Evolutionary conservation across 805 yeast genomes (phyloP).

Genomic region (Nematodospora valgi): DNA sequence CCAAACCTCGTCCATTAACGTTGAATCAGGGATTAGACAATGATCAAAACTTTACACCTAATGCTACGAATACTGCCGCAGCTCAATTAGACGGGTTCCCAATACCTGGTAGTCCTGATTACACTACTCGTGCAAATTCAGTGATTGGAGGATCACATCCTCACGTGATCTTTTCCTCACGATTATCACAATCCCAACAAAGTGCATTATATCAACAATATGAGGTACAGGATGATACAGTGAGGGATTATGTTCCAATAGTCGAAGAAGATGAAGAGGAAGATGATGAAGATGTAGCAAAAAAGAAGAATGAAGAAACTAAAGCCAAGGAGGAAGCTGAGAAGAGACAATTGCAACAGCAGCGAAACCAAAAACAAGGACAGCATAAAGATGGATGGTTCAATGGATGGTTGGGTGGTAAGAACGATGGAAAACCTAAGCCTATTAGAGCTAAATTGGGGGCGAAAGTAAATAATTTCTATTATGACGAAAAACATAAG

Average conservation of each 20-base stretch:
- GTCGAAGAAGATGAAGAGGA: conserved; percentile 47
- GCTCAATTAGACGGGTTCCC: conserved; percentile 36
- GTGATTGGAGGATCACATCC: conserved; percentile 29
- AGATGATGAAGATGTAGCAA: conserved; percentile 43
- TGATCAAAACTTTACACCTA: neutral
- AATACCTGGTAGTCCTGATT: conserved; percentile 44
- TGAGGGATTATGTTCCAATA: conserved; percentile 38
- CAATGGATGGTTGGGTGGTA: conserved; percentile 32
- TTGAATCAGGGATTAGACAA: conserved; percentile 5
- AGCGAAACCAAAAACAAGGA: conserved; percentile 16
- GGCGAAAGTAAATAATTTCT: conserved; percentile 58
- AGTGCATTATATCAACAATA: conserved; percentile 43
- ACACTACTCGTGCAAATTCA: conserved; percentile 43
- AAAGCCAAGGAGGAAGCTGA: conserved; percentile 12
- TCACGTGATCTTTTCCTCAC: conserved; percentile 32
- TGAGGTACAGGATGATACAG: conserved; percentile 44
- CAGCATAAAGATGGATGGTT: conserved; percentile 43
- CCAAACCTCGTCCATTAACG: conserved; percentile 7
- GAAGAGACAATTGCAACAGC: conserved; percentile 16
- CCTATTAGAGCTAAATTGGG: conserved; percentile 86
- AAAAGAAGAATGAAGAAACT: conserved; percentile 19
- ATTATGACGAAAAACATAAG: conserved; percentile 77
- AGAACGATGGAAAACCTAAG: conserved; percentile 62
- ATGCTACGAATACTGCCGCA: neutral
- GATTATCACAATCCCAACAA: conserved; percentile 43